These are phyloP conservation scores for Grigorovia jiainica DNA, from an alignment of 805 yeast species.

Conservation along the genomic window DNA sequence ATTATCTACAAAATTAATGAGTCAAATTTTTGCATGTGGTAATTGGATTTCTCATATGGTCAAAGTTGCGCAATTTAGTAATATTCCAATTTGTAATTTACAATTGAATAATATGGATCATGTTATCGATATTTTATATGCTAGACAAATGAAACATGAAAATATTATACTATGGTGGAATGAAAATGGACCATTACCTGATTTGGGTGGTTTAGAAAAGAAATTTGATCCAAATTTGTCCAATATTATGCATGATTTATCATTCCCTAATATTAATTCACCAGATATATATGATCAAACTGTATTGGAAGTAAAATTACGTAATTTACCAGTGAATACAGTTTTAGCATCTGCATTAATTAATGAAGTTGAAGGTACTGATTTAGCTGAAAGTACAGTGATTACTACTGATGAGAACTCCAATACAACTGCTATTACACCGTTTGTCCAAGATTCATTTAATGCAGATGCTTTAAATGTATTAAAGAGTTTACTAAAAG, in stretches of 20 bases:
- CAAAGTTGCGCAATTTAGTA: constrained; percentile 58
- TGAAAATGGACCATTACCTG: constrained; percentile 56
- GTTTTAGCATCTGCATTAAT: constrained; percentile 74
- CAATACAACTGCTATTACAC: not conserved
- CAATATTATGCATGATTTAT: constrained; percentile 42
- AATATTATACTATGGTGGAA: constrained; percentile 93
- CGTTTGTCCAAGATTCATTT: constrained; percentile 73
- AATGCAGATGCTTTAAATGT: constrained; percentile 64
- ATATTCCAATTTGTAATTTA: constrained; percentile 80
- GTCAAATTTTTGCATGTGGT: constrained; percentile 64
- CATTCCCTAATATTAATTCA: constrained; percentile 61
- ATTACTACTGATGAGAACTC: constrained; percentile 18
- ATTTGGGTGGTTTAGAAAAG: constrained; percentile 71
- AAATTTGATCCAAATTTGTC: constrained; percentile 40
- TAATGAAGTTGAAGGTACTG: constrained; percentile 83
- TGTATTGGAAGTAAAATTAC: constrained; percentile 65
- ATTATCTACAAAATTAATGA: constrained; percentile 53
- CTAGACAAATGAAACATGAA: constrained; percentile 57
- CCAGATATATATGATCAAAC: constrained; percentile 77
- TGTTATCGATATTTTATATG: constrained; percentile 78
- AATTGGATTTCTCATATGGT: constrained; percentile 62
- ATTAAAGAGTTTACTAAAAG: constrained; percentile 64
- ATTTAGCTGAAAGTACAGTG: constrained; percentile 43
- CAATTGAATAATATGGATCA: constrained; percentile 68
- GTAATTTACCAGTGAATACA: constrained; percentile 78